phyloP scores from a whole-genome alignment of 2,329 filamentous ascomycete genomes.

The Leptographium galeiforme region DNA sequence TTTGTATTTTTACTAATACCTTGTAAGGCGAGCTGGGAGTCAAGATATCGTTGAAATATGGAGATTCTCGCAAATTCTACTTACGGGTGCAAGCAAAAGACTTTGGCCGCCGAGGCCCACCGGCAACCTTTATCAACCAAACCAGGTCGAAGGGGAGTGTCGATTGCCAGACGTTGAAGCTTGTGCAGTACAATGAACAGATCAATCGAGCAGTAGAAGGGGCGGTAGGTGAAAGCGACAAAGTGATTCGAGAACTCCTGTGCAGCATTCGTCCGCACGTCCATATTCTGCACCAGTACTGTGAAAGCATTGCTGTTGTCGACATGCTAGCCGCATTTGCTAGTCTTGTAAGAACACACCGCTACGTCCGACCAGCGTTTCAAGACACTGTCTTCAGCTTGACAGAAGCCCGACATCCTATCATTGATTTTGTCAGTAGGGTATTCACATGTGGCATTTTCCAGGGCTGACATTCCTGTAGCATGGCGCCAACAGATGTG shows the following conservation, averaged over 20 bases:
- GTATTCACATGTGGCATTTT: too few relatives aligned
- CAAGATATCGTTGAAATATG: slow-evolving; percentile 46
- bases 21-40: slow-evolving; percentile 4
- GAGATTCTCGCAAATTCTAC: slow-evolving; percentile 67
- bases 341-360: slow-evolving; percentile 47
- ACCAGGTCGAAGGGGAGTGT: slow-evolving; percentile 59
- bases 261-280: slow-evolving; percentile 58
- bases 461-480: not conserved
- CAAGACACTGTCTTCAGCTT: slow-evolving; percentile 52
- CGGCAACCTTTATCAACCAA: slow-evolving; percentile 54
- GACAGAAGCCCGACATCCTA: slow-evolving; percentile 63
- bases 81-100: slow-evolving; percentile 51
- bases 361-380: slow-evolving; percentile 53
- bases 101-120: slow-evolving; percentile 37
- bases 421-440: slow-evolving; percentile 49
- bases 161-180: slow-evolving; percentile 75
- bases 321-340: slow-evolving; percentile 76
- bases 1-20: slow-evolving; percentile 21
- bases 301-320: slow-evolving; percentile 72
- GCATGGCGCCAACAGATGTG: slow-evolving; percentile 39
- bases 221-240: slow-evolving; percentile 70
- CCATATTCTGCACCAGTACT: slow-evolving; percentile 65
- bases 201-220: slow-evolving; percentile 74
- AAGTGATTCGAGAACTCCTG: slow-evolving; percentile 58
- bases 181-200: slow-evolving; percentile 68